Percentiles rank a stretch among this genome's conserved stretches.
phyloP scores from a whole-genome alignment of 1,284 basidiomycete species.

The Rhodotorula sp. region DNA sequence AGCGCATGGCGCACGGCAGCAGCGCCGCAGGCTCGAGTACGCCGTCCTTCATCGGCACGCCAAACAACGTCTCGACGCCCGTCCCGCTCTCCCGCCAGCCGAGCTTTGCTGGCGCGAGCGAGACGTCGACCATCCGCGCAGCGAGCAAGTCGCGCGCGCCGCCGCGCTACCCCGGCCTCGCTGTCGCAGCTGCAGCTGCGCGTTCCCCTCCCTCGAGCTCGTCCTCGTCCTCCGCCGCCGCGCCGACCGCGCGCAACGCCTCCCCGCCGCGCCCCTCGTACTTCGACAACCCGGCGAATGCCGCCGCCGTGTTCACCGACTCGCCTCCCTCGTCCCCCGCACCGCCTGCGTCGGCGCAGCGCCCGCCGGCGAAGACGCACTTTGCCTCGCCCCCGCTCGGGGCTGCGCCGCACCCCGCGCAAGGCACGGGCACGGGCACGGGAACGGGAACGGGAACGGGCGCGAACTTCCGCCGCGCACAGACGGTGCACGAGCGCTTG shows the following conservation, averaged over 20 bases:
- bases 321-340: background rate
- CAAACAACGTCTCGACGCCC: constrained; percentile 4
- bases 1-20: constrained; percentile 3
- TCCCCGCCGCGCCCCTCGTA: background rate
- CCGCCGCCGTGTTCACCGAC: background rate
- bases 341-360: too few relatives aligned
- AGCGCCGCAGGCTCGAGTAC: background rate
- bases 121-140: constrained; percentile 11
- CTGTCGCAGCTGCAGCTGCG: background rate
- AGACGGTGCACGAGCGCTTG: constrained; percentile 17
- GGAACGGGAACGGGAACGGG: too few relatives aligned
- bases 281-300: background rate
- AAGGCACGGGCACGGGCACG: too few relatives aligned
- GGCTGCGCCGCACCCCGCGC: background rate
- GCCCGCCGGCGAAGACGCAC: background rate
- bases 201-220: background rate
- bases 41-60: background rate
- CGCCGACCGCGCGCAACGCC: background rate
- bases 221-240: background rate
- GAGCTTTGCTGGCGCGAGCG: constrained; percentile 2
- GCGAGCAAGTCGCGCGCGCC: background rate
- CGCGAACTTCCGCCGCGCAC: background rate
- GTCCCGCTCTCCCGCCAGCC: constrained; percentile 26
- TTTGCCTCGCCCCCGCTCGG: background rate
- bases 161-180: background rate